Evolutionary conservation across 176 grass and related monocot genomes (phyloP), one percentile per base, ranked within the genome.

Genomic region (Bolboschoenus planiculmis): DNA sequence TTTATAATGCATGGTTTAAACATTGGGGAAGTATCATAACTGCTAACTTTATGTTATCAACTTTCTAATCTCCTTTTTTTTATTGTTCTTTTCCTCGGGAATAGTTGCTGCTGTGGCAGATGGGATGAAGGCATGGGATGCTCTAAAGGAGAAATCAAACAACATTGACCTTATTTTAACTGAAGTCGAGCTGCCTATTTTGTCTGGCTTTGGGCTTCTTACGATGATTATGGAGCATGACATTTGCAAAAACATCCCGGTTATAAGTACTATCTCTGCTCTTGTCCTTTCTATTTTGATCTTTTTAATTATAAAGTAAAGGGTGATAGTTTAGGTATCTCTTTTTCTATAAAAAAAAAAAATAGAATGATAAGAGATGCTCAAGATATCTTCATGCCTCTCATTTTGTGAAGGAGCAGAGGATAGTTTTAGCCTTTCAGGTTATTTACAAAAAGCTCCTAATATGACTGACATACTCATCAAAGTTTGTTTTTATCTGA

Each of bases 211-310:
- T 83, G 86, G 94, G 11, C 86, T 99, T 35, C 91, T 99, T 75
- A 87, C 91, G 30, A 92, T 92, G 16, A 99, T 99, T 85, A 92
- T 99, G 97, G 97, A 96, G 67, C 93, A 99, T 74, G 89, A 96
- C 7, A 79, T 64, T 3, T 93, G 85, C 86, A 99, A 89, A 89
- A 99, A 99, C 72, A 93, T 96, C 85, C 97, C 97, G 34, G 97
- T 99, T 46, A 99, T 99, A 93, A 99, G 97, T 97, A 97, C 46
- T 87, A 78, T 26, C 16, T 60, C 31, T 37, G 64, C 47, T 30
- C 50, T n/a, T 67, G 33, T 10, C 51, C 5, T 37, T 63, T 75
- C 80, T 29, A 24, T 68, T 75, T 79, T 78, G 7, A 27, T 33
- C 15, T 35, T 61, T 77, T 42, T 85, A 53, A 42, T 88, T 75